Conservation (phyloP, 2,329 filamentous ascomycete genomes). For the Cordyceps cicadae region DNA sequence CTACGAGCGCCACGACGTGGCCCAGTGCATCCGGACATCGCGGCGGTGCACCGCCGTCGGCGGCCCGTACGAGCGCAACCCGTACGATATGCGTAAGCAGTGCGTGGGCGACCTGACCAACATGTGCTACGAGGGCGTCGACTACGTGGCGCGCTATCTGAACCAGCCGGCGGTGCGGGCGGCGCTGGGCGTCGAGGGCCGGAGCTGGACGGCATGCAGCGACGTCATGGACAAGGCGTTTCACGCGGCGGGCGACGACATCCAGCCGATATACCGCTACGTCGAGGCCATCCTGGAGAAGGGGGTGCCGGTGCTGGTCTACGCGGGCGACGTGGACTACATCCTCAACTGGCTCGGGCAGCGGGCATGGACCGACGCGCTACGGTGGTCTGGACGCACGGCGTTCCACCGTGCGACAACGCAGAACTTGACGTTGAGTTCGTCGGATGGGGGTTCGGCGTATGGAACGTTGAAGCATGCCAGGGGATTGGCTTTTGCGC, state of each 20-base stretch:
- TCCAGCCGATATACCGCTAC: slow-evolving; percentile 91
- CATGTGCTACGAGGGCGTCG: slow-evolving; percentile 88
- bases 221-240: slow-evolving; percentile 99
- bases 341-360: slow-evolving; percentile 99
- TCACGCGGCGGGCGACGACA: slow-evolving; percentile 95
- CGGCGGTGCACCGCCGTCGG: slow-evolving; percentile 98
- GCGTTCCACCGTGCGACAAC: slow-evolving; percentile 64
- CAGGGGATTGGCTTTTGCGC: slow-evolving; percentile 91
- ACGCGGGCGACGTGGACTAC: slow-evolving; percentile 81
- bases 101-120: slow-evolving; percentile 62
- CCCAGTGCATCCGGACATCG: slow-evolving; percentile 88
- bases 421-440: slow-evolving; percentile 48
- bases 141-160: slow-evolving; percentile 79
- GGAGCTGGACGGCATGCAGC: slow-evolving; percentile 91
- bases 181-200: slow-evolving; percentile 82
- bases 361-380: slow-evolving; percentile 85
- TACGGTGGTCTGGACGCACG: slow-evolving; percentile 87
- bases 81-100: slow-evolving; percentile 86
- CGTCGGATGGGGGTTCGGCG: slow-evolving; percentile 25
- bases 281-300: slow-evolving; percentile 78
- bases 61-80: slow-evolving; percentile 89
- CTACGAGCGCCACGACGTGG: slow-evolving; percentile 51
- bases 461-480: slow-evolving; percentile 77
- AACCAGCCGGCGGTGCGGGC: slow-evolving; percentile 77
- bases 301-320: slow-evolving; percentile 81